phyloP scores from a whole-genome alignment of 306 rosid species.

The Pyrus bretschneideri region DNA sequence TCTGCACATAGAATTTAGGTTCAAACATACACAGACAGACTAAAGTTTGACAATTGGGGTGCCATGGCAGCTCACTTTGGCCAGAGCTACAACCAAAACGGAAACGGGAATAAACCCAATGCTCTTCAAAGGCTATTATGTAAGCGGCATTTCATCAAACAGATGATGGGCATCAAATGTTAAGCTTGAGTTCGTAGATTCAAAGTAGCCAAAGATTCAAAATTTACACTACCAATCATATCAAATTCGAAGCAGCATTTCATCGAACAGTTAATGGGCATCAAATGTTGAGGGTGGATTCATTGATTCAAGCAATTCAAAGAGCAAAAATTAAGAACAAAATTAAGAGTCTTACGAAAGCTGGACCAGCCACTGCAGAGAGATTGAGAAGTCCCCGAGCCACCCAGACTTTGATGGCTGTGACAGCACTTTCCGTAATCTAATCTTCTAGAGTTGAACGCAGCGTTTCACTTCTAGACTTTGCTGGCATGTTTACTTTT shows the following conservation, averaged over 20 bases:
- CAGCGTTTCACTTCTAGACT: background rate
- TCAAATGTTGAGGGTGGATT: background rate
- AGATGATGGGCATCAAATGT: background rate
- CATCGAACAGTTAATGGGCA: slow-evolving; percentile 1
- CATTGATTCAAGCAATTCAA: background rate
- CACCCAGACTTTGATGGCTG: background rate
- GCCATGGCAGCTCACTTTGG: background rate
- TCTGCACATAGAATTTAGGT: background rate
- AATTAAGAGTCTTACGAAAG: background rate
- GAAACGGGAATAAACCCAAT: background rate
- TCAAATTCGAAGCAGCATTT: background rate
- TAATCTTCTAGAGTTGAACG: background rate
- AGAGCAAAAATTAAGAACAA: background rate
- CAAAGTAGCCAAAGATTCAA: background rate
- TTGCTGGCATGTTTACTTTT: too few species aligned
- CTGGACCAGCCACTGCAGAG: background rate
- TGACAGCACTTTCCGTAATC: too few species aligned
- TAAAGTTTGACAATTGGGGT: background rate
- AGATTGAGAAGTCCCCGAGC: background rate
- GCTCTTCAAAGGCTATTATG: background rate
- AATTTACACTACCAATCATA: background rate
- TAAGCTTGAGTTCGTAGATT: background rate
- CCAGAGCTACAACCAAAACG: background rate
- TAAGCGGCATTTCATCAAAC: slow-evolving; percentile 17
- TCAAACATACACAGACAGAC: background rate